These are phyloP conservation scores for Kwoniella botswanensis DNA, from an alignment of 768 basidiomycete species.

Conservation along the genomic window DNA sequence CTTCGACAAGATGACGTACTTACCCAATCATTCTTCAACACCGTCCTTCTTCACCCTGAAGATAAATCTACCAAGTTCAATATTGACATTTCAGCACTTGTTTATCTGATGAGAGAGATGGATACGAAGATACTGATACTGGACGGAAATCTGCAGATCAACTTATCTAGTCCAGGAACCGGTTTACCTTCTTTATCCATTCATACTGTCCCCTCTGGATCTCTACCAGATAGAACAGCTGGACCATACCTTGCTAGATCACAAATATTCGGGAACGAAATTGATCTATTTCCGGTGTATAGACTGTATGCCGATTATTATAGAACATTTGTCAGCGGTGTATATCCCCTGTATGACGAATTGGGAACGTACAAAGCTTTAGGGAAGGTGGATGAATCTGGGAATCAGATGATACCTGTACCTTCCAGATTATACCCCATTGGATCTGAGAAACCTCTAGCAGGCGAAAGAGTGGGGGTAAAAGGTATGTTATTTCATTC, in stretches of 20 bases:
- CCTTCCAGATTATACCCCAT: slow-evolving; percentile 62
- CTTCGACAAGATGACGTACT: slow-evolving; percentile 17
- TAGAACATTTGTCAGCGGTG: slow-evolving; percentile 27
- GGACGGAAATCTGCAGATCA: neutral
- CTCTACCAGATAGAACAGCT: neutral
- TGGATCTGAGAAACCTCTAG: slow-evolving; percentile 32
- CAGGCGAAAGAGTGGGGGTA: slow-evolving; percentile 52
- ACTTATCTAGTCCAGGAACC: neutral
- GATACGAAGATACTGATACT: neutral
- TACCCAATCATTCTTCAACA: neutral
- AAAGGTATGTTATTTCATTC: slow-evolving; percentile 61
- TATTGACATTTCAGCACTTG: neutral
- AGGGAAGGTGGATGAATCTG: slow-evolving; percentile 18
- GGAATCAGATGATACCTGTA: slow-evolving; percentile 59
- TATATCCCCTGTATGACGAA: slow-evolving; percentile 21
- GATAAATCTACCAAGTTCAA: neutral
- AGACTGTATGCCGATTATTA: slow-evolving; percentile 28
- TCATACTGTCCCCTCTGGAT: slow-evolving; percentile 6
- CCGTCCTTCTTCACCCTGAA: slow-evolving; percentile 8
- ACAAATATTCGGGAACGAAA: neutral
- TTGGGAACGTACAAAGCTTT: neutral
- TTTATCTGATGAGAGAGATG: slow-evolving; percentile 4
- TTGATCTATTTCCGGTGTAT: slow-evolving; percentile 21
- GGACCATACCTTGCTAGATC: slow-evolving; percentile 4
- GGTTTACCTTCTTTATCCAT: neutral